phyloP scores from a whole-genome alignment of 805 yeast genomes.

The Yarrowia hollandica region DNA sequence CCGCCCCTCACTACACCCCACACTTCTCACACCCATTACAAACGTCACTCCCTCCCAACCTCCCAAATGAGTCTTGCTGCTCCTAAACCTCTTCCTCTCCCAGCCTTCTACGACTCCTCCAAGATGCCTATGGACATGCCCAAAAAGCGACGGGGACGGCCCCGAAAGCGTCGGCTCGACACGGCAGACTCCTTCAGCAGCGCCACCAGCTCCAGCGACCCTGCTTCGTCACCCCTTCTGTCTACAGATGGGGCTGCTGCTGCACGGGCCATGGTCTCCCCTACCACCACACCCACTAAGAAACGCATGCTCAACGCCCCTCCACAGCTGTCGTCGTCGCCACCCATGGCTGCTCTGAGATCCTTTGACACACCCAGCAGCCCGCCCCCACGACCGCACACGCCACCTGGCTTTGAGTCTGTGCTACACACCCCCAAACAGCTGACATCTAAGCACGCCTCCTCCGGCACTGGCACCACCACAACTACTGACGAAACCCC shows the following conservation, averaged over 20 bases:
- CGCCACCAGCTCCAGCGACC: background rate
- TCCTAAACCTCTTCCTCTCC: conserved; percentile 23
- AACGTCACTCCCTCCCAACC: background rate
- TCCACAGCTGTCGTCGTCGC: conserved; percentile 17
- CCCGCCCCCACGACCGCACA: conserved; percentile 14
- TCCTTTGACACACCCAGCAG: conserved; percentile 12
- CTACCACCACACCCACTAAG: conserved; percentile 15
- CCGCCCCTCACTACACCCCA: background rate
- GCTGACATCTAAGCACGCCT: background rate
- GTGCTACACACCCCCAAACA: conserved; percentile 14
- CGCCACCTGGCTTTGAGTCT: background rate
- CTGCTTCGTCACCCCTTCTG: conserved; percentile 10
- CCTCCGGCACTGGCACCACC: no score
- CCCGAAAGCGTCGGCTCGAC: conserved; percentile 13
- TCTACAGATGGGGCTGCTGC: conserved; percentile 6
- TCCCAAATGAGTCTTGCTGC: conserved; percentile 23
- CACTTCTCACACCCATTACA: no score
- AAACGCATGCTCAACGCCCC: conserved; percentile 4
- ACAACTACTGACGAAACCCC: conserved; percentile 18
- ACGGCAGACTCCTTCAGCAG: conserved; percentile 1
- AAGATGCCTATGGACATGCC: background rate
- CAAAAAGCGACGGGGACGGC: conserved; percentile 17
- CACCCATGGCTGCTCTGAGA: background rate
- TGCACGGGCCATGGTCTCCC: background rate
- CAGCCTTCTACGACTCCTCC: background rate